These are phyloP conservation scores for Blepharisma japonicum DNA, from an alignment of 73 alveolate genomes.

Conservation along the genomic window DNA sequence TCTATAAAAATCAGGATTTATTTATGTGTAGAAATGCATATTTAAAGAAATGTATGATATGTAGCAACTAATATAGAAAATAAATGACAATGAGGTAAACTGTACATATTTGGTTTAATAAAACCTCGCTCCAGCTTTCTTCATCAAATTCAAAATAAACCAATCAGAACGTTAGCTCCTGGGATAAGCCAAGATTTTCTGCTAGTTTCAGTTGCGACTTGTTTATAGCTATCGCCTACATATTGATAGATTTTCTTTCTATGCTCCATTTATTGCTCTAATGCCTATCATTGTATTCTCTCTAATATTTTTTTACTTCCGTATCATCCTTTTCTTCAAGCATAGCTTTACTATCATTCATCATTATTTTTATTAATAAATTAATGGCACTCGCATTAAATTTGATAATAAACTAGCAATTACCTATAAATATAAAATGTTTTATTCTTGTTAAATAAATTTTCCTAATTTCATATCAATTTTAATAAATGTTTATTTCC, in stretches of 20 bases:
- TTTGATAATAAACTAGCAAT: no score
- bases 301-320: not conserved
- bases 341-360: not conserved
- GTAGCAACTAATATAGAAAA: no score
- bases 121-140: not conserved
- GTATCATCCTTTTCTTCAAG: not conserved
- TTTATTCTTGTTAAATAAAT: no score
- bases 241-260: not conserved
- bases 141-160: constrained; percentile 14
- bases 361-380: no score
- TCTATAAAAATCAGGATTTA: no score
- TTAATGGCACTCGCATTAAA: no score
- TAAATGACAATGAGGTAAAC: no score
- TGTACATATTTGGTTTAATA: constrained; percentile 6
- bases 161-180: constrained; percentile 20
- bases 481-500: no score
- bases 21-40: no score
- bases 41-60: no score
- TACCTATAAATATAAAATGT: no score
- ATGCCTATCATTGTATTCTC: constrained; percentile 5
- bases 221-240: constrained; percentile 1
- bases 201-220: not conserved
- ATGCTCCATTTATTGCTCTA: constrained; percentile 22
- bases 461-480: no score
- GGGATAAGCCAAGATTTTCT: constrained; percentile 26